Conservation (phyloP, 208 protist genomes). For the Crithidia acanthocephali region DNA sequence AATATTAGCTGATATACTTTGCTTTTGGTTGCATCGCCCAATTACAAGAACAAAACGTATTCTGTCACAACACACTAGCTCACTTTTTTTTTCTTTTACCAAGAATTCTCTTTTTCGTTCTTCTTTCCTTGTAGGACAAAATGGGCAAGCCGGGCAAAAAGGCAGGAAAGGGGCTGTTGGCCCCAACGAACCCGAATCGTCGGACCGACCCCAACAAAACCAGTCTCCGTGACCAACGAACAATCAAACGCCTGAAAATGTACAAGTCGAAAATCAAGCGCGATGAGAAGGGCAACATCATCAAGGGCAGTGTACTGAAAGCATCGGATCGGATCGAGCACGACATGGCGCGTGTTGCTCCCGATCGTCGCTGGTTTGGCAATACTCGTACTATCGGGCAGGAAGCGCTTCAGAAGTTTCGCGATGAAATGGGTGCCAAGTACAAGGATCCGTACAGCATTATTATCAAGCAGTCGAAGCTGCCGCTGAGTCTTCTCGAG, state of each 20-base stretch:
- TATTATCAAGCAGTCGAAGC: constrained; percentile 96
- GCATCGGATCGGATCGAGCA: constrained; percentile 85
- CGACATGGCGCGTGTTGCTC: constrained; percentile 94
- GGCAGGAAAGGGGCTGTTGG: constrained; percentile 83
- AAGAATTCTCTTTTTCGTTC: constrained; percentile 1
- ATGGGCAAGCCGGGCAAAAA: constrained; percentile 93
- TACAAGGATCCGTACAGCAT: constrained; percentile 98
- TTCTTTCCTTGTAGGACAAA: constrained; percentile 14
- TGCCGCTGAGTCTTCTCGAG: constrained; percentile 97
- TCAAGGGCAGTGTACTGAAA: constrained; percentile 90
- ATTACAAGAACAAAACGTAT: no score
- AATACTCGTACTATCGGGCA: constrained; percentile 97
- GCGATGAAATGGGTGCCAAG: constrained; percentile 95
- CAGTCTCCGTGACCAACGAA: constrained; percentile 82
- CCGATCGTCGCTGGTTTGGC: constrained; percentile 98
- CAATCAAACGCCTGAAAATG: constrained; percentile 92
- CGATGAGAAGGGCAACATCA: constrained; percentile 92
- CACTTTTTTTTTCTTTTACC: not conserved
- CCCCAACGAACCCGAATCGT: constrained; percentile 86
- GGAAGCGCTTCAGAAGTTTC: constrained; percentile 96
- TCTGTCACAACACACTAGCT: not conserved
- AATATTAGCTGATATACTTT: no score
- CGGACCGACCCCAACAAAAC: constrained; percentile 82
- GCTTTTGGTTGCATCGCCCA: no score
- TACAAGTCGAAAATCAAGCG: constrained; percentile 89